Conservation (phyloP, 2,329 filamentous ascomycete genomes). For the Ilyonectria destructans region DNA sequence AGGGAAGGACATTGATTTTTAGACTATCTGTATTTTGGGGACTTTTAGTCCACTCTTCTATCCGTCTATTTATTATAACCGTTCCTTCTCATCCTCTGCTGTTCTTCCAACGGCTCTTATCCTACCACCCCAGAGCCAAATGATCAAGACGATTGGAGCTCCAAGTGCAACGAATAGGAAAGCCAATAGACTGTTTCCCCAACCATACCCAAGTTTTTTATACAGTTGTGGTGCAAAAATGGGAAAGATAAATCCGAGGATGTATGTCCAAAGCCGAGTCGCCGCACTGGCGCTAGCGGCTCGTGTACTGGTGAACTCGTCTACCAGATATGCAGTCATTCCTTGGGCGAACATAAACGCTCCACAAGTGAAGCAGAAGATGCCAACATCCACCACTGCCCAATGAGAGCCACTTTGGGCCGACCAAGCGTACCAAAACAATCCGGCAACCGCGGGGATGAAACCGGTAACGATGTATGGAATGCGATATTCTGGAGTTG, state of each 20-base stretch:
- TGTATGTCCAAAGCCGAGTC: constrained; percentile 66
- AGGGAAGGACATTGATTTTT: too few species aligned
- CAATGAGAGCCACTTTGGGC: constrained; percentile 68
- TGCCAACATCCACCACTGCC: constrained; percentile 73
- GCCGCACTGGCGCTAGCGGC: constrained; percentile 64
- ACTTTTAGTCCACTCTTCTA: too few species aligned
- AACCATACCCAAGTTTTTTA: constrained; percentile 60
- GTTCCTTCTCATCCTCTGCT: constrained; percentile 7
- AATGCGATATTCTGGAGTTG: constrained; percentile 63
- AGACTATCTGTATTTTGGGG: too few species aligned
- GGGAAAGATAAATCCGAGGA: constrained; percentile 71
- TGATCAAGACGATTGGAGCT: background rate
- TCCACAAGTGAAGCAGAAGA: constrained; percentile 67
- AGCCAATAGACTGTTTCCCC: constrained; percentile 57
- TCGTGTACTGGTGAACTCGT: constrained; percentile 58
- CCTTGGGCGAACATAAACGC: constrained; percentile 69
- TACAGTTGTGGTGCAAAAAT: constrained; percentile 64
- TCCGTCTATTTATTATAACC: background rate
- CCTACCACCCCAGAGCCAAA: constrained; percentile 14
- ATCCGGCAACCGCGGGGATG: constrained; percentile 56
- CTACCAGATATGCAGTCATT: constrained; percentile 70
- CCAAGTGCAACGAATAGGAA: constrained; percentile 55
- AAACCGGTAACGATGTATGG: constrained; percentile 70
- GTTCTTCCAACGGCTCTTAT: constrained; percentile 12
- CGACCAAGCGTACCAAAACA: constrained; percentile 61